These are phyloP conservation scores for Polychaeton citri DNA, from an alignment of 2,329 filamentous ascomycete genomes.

Conservation along the genomic window DNA sequence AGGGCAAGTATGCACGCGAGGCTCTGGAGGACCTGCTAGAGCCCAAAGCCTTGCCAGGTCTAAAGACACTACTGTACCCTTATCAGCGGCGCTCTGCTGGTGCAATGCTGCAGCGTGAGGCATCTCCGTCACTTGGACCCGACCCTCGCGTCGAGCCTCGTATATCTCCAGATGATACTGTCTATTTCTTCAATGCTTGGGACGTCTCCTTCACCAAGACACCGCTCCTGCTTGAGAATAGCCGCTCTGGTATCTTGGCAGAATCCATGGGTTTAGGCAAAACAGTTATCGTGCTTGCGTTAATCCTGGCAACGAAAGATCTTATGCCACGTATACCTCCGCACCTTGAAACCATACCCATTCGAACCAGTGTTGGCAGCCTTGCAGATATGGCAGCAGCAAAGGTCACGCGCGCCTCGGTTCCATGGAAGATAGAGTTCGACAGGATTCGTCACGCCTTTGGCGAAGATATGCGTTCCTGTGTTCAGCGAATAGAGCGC, in stretches of 20 bases:
- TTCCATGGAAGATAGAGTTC: slow-evolving; percentile 59
- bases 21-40: slow-evolving; percentile 45
- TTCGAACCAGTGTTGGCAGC: slow-evolving; percentile 40
- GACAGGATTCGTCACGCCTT: slow-evolving; percentile 36
- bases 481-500: slow-evolving; percentile 37
- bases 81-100: slow-evolving; percentile 74
- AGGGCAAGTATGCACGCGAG: slow-evolving; percentile 37
- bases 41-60: slow-evolving; percentile 36
- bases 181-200: slow-evolving; percentile 59
- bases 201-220: slow-evolving; percentile 48
- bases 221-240: slow-evolving; percentile 60
- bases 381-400: slow-evolving; percentile 66
- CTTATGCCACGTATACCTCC: slow-evolving; percentile 55
- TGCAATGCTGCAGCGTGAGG: slow-evolving; percentile 72
- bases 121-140: slow-evolving; percentile 46
- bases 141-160: slow-evolving; percentile 60
- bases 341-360: slow-evolving; percentile 34
- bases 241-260: slow-evolving; percentile 63
- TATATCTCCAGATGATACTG: slow-evolving; percentile 44
- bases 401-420: slow-evolving; percentile 48
- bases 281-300: slow-evolving; percentile 65
- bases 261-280: slow-evolving; percentile 77
- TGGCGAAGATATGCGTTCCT: slow-evolving; percentile 38
- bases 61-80: slow-evolving; percentile 54
- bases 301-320: slow-evolving; percentile 60